Evolutionary conservation across 1,139 yeast species (phyloP).

Genomic region (Diutina mesorugosa): DNA sequence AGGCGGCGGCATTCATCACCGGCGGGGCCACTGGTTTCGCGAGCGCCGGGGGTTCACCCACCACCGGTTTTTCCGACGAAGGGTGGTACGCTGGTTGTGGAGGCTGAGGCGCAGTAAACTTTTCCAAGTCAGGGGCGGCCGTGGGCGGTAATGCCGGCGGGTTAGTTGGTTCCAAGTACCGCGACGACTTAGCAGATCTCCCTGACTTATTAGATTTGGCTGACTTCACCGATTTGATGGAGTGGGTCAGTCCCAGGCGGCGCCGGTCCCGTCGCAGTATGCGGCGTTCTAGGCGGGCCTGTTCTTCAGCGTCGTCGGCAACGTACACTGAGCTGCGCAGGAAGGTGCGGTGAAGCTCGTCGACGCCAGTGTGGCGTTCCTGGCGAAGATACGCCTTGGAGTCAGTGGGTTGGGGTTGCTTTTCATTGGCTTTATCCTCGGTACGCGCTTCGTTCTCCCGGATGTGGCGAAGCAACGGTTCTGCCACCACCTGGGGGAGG

Average conservation of each 20-base stretch:
- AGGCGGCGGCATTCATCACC: neutral
- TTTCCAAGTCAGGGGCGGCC: neutral
- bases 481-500: conserved; percentile 7
- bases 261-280: neutral
- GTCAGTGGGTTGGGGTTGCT: neutral
- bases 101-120: neutral
- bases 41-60: neutral
- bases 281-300: neutral
- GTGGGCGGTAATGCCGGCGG: neutral
- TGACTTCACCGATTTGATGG: neutral
- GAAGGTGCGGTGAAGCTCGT: neutral
- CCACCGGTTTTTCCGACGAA: neutral
- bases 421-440: neutral
- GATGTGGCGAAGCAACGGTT: neutral
- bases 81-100: neutral
- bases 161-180: neutral
- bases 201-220: neutral
- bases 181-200: neutral
- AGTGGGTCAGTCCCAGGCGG: neutral
- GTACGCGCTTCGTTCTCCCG: neutral
- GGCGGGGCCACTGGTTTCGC: neutral
- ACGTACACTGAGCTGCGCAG: neutral
- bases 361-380: neutral
- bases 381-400: neutral
- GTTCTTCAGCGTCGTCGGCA: neutral